A percentile compares a stretch with the other conserved stretches of the same genome.
phyloP scores from a whole-genome alignment of 768 basidiomycete genomes.

The Lenzites betulinus region DNA sequence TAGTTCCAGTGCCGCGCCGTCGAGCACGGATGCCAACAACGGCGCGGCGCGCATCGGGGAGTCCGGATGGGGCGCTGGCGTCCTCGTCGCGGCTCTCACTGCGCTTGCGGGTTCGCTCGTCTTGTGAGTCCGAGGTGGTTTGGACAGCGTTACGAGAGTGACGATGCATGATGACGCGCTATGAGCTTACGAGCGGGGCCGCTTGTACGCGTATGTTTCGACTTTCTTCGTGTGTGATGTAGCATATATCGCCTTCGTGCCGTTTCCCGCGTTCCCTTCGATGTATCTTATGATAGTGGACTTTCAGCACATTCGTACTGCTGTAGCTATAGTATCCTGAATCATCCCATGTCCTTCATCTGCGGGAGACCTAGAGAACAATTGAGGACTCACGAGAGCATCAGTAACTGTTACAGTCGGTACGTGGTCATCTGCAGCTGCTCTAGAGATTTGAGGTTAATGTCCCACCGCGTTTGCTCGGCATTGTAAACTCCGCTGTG shows the following conservation, averaged over 20 bases:
- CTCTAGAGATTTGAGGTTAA: no score
- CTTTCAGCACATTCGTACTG: background rate
- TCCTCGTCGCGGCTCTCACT: slow-evolving; percentile 27
- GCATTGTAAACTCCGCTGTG: no score
- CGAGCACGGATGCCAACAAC: background rate
- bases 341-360: no score
- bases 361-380: no score
- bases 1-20: background rate
- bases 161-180: background rate
- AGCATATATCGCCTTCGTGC: slow-evolving; percentile 1
- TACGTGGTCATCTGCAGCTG: no score
- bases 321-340: background rate
- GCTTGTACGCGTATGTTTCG: background rate
- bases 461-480: no score
- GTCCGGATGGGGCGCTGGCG: slow-evolving; percentile 29
- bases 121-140: slow-evolving; percentile 3
- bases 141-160: no score
- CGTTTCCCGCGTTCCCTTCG: background rate
- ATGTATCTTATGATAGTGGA: background rate
- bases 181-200: background rate
- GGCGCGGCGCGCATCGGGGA: background rate
- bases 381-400: no score
- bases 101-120: slow-evolving; percentile 27
- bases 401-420: no score
- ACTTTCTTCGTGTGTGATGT: slow-evolving; percentile 1